Evolutionary conservation across 805 yeast genomes (phyloP).

Genomic region (Pichia nanzhaoensis): DNA sequence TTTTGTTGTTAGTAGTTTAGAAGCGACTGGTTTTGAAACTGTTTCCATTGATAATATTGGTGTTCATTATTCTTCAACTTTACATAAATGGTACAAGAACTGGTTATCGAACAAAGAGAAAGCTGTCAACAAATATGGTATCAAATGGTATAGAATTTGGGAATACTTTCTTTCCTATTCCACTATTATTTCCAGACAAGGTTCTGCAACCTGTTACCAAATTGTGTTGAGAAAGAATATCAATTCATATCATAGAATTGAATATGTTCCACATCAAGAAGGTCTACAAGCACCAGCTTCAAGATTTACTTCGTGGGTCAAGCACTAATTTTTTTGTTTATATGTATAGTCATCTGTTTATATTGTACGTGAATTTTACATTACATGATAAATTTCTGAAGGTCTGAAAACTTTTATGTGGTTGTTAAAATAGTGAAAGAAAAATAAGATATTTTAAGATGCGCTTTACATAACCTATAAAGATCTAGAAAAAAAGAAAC

Average conservation of each 20-base stretch:
- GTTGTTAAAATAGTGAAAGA: neutral
- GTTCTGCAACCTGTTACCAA: constrained; percentile 88
- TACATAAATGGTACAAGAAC: constrained; percentile 93
- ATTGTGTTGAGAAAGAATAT: constrained; percentile 85
- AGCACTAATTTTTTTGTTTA: neutral
- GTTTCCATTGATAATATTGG: constrained; percentile 83
- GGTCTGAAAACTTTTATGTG: too few species aligned
- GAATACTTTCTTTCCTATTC: constrained; percentile 82
- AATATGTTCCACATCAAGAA: constrained; percentile 70
- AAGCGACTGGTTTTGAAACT: constrained; percentile 81
- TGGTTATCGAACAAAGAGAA: constrained; percentile 81
- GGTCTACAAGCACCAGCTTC: constrained; percentile 59
- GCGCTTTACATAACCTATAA: neutral
- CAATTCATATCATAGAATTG: constrained; percentile 76
- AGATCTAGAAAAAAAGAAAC: neutral
- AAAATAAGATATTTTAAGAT: neutral
- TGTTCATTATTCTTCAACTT: constrained; percentile 84
- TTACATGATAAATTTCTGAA: too few species aligned
- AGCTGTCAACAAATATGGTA: constrained; percentile 73
- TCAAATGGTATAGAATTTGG: constrained; percentile 91
- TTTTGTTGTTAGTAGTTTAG: constrained; percentile 69
- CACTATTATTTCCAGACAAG: constrained; percentile 83
- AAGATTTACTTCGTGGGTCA: constrained; percentile 54
- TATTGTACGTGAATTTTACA: too few species aligned
- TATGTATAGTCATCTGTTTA: neutral